Evolutionary conservation across 345 rosid genomes (phyloP), one percentile per base, ranked within the genome.

Genomic region (Gossypium mustelinum): DNA sequence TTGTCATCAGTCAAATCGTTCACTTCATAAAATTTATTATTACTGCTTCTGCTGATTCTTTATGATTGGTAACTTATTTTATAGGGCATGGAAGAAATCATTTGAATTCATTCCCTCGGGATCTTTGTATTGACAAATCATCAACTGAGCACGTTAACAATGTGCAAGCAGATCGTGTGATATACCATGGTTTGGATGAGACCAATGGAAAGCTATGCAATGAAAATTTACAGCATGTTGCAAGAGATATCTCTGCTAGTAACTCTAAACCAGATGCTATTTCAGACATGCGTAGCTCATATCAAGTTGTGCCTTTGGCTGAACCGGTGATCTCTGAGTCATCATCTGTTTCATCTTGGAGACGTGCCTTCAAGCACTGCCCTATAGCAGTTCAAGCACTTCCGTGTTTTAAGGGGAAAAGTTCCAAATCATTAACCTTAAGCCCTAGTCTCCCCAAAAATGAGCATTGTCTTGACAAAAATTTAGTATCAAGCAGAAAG

Each of bases 301-400:
- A 12, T 75, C 75, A 47, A 61, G 65, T 70, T 17, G 22, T 78
- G 34, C 81, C 84, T 76, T 44, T 12, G 27, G 74, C 44, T 45
- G 76, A 80, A 64, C 12, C 14, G 7, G 65, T n/a, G 68, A 73
- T 48, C 39, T 41, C 56, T 20, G 71, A 74, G 39, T 56, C 61
- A 25, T 64, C 74, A 55, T n/a, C 34, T 44, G 65, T 70, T 61
- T 81, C 73, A 54, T 74, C 79, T 67, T 43, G 62, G 64, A 79
- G 47, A 51, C 68, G 4, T 57, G 74, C 79, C 16, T 2, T 62
- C 4, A 24, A 52, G 65, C 74, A 56, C 58, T 14, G 50, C 55
- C 84, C 82, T 43, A 80, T 72, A 41, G 78, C 63, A 71, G 84
- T 80, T 80, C 85, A 85, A 74, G 85, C 85, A 47, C 84, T 82